Evolutionary conservation across 202 grass and related monocot species (phyloP).

Genomic region (Dendrocalamus latiflorus): DNA sequence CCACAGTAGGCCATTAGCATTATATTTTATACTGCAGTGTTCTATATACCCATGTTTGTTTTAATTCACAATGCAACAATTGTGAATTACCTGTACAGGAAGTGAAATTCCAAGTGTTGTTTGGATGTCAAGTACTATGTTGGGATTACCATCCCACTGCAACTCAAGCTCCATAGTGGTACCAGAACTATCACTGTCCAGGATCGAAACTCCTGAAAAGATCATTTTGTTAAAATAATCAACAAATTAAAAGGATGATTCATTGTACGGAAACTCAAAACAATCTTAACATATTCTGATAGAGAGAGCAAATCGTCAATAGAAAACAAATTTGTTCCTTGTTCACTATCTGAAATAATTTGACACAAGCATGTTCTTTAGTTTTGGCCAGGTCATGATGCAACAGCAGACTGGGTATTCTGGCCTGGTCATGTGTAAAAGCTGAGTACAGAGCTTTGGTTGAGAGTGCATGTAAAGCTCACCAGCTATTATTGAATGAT

Average conservation of each 20-base stretch:
- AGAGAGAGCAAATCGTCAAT: not conserved
- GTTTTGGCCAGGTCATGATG: not conserved
- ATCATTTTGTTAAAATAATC: not conserved
- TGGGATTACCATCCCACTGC: constrained; percentile 99
- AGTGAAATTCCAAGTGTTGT: constrained; percentile 88
- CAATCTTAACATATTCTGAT: not conserved
- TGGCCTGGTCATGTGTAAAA: not conserved
- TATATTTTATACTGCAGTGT: not conserved
- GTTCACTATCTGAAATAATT: constrained; percentile 2
- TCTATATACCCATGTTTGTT: not conserved
- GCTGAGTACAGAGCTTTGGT: not conserved
- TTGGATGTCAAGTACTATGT: constrained; percentile 82
- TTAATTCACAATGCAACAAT: not conserved
- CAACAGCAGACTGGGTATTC: not conserved
- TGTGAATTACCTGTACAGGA: constrained; percentile 85
- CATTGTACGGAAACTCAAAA: not conserved
- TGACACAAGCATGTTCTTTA: not conserved
- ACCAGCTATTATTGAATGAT: not conserved
- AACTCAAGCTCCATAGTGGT: constrained; percentile 87
- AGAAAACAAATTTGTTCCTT: not conserved
- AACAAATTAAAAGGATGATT: not conserved
- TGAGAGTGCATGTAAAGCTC: not conserved
- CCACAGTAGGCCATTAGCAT: not conserved
- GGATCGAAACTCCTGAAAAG: constrained; percentile 67
- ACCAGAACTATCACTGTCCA: constrained; percentile 67